Base-by-base conservation (phyloP, 2,329 filamentous ascomycete genomes). In the Colletotrichum sp. region DNA sequence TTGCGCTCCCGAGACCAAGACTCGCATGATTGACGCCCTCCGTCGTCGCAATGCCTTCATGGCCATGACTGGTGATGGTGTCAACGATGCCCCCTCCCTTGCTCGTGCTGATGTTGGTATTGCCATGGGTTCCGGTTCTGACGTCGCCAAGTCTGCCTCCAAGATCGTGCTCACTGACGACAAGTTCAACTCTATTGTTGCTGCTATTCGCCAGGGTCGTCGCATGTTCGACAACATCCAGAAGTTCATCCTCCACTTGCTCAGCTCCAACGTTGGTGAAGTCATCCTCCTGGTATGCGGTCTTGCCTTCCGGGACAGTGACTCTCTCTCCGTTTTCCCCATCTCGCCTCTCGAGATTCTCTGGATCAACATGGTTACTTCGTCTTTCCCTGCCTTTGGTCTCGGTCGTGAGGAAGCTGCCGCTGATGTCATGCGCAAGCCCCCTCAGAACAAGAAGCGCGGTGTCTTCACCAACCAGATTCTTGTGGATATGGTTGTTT, bases 281-380 rank as follows among this genome's bases (percentile, higher is more conserved):
- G 96, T 96, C 9, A 93, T 95, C 77, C 93, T 95, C 1, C 88
- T 98, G 18, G 92, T 98, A 30, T 93, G 95, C 52, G 96, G 96
- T 69, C 91, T 98, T 6, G 94, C 89, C 0, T 98, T 98, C 86
- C 94, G 95, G 80, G 96, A 98, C 81, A 79, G 84, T 4, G 86
- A 88, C 12, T 90, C 91, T 10, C 90, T 95, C 76, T 97, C 95
- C 0, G 95, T 98, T 12, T 98, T 98, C 83, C 96, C 95, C 6
- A 91, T 98, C 60, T 92, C 95, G 0, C 95, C 96, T 1, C 92
- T 98, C 13, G 93, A 98, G 80, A 96, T 98, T 77, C 90, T 98
- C 75, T 98, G 95, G 95, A 95, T 98, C 83, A 98, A 98, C 84
- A 96, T 98, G 94, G 91, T 97, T 71, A 98, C 96, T 0, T 96